phyloP scores from a whole-genome alignment of 2,329 filamentous ascomycete genomes.

The Xylariaceae sp. region DNA sequence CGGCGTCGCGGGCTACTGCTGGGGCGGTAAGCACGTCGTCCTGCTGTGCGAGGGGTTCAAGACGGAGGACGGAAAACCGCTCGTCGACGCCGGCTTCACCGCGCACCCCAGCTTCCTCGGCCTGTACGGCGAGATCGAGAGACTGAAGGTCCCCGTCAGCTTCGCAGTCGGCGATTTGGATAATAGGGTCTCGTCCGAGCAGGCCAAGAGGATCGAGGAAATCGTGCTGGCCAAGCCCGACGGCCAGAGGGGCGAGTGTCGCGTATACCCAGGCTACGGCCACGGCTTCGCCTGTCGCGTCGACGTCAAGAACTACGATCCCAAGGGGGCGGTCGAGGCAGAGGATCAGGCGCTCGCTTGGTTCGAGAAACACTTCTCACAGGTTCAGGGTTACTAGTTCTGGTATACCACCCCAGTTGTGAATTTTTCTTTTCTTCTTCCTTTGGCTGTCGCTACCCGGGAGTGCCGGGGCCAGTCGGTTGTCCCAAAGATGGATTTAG shows the following conservation, averaged over 20 bases:
- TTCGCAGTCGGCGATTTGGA: slow-evolving; percentile 44
- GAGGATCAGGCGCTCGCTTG: slow-evolving; percentile 30
- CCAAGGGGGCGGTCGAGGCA: slow-evolving; percentile 23
- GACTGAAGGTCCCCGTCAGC: slow-evolving; percentile 38
- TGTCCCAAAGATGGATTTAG: no score
- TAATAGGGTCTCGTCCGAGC: slow-evolving; percentile 30
- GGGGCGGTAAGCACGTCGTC: slow-evolving; percentile 53
- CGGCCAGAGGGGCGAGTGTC: slow-evolving; percentile 32
- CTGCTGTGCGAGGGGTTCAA: slow-evolving; percentile 39
- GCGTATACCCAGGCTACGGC: slow-evolving; percentile 33
- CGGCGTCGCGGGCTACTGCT: slow-evolving; percentile 56
- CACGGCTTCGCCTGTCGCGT: slow-evolving; percentile 37
- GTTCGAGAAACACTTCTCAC: slow-evolving; percentile 25
- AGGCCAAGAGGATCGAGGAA: slow-evolving; percentile 31
- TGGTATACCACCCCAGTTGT: no score
- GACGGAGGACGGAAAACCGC: slow-evolving; percentile 26
- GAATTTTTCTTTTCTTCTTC: no score
- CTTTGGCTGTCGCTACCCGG: no score
- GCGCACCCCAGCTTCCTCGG: slow-evolving; percentile 47
- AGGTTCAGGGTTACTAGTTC: slow-evolving; percentile 14
- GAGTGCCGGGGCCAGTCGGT: no score
- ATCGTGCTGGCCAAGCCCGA: slow-evolving; percentile 33
- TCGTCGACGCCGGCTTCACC: slow-evolving; percentile 48
- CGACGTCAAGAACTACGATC: slow-evolving; percentile 20
- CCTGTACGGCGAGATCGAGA: slow-evolving; percentile 43